Base-by-base conservation (phyloP, 1,284 basidiomycete species). In the Ceratobasidium sp. region DNA sequence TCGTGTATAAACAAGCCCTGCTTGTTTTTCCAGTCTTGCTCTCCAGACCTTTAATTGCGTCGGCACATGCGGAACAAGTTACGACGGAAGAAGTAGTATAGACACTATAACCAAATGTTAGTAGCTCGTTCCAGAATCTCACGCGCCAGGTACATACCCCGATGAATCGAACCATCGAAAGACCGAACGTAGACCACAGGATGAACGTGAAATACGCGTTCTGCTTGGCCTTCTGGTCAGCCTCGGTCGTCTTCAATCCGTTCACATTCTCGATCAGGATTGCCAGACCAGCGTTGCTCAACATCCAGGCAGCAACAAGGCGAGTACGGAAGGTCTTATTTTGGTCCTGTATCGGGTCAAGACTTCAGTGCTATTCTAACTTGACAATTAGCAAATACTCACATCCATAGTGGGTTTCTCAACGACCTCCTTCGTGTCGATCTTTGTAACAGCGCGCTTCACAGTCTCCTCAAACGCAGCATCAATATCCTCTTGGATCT, bases 261-360 rank as follows among this genome's bases (percentile, higher is more conserved):
- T 95, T 95, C 81, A 96, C 87, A 81, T 94, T 96, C 85, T 94
- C 91, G 79, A 98, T 95, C 20, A 94, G 91, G 73, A 97, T 90
- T 12, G 95, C 92, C 20, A 98, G 87, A 3, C 85, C 88, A 26
- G 94, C 94, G 83, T 97, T 97, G 12, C 90, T 86, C 77, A 97
- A 86, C 90, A 97, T 94, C 96, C 96, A 97, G 78, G 90, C 87
- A 1, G 93, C 91, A 6, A 97, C 95, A 9, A 96, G 88, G 80
- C 95, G 92, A 1, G 96, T 97, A 80, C 96, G 92, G 93, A 97
- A 98, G 0, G 96, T 97, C 86, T 93, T 95, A 87, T 97, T 97
- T 85, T 93, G 89, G 83, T 97, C 95, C 86, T 87, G 69, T 80
- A 80, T 18, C 18, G 49, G 12, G 40, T 12, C 42, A 60, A 28